Conservation (phyloP, 768 basidiomycete species). For the Thelephora ganbajun region DNA sequence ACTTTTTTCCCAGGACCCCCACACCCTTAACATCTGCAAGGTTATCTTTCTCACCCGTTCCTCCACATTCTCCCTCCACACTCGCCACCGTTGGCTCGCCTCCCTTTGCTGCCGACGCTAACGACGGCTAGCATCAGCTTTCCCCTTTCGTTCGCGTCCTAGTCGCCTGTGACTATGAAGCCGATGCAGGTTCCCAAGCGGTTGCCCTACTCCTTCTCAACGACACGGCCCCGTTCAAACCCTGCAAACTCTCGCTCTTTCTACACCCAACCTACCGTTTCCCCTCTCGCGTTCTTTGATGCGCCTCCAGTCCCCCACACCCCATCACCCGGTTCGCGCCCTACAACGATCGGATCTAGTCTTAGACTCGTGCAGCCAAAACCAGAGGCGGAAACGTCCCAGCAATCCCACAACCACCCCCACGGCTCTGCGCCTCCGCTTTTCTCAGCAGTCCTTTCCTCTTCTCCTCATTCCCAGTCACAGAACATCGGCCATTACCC, state of each 20-base stretch:
- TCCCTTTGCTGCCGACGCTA: no score
- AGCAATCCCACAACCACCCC: slow-evolving; percentile 22
- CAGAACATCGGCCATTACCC: slow-evolving; percentile 18
- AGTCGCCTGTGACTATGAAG: not conserved
- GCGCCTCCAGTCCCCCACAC: slow-evolving; percentile 16
- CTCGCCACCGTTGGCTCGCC: no score
- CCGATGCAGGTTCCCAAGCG: not conserved
- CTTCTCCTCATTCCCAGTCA: slow-evolving; percentile 20
- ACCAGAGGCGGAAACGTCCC: slow-evolving; percentile 26
- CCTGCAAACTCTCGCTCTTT: slow-evolving; percentile 27
- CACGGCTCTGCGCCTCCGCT: slow-evolving; percentile 18
- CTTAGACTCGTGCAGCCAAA: slow-evolving; percentile 33
- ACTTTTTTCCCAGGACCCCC: no score
- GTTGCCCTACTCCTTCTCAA: slow-evolving; percentile 3
- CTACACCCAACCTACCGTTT: slow-evolving; percentile 23
- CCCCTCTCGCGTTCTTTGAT: slow-evolving; percentile 27
- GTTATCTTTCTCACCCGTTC: no score
- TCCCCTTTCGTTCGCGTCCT: no score
- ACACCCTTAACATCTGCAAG: no score
- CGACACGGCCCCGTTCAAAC: slow-evolving; percentile 30
- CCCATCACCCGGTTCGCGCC: slow-evolving; percentile 26
- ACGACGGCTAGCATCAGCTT: no score
- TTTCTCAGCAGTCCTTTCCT: slow-evolving; percentile 30
- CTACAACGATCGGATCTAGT: slow-evolving; percentile 24
- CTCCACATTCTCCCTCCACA: no score